A percentile compares a stretch with the other conserved stretches of the same genome.
phyloP scores from a whole-genome alignment of 495 filamentous ascomycete genomes.

The Cercophora scortea region DNA sequence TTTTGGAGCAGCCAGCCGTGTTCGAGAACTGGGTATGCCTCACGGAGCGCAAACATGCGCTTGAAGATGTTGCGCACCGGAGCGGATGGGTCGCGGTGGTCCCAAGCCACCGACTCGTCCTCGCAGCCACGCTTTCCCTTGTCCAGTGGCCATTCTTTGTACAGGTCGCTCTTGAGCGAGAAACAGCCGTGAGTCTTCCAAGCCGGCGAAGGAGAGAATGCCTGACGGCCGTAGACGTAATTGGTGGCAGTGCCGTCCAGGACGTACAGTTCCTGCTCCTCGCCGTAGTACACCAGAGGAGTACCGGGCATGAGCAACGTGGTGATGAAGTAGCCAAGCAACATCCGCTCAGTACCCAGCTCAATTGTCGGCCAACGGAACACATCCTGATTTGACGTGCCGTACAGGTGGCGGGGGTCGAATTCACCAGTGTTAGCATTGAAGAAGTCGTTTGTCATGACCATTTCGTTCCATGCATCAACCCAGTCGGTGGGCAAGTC shows the following conservation, averaged over 20 bases:
- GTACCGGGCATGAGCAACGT: constrained; percentile 61
- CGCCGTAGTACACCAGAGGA: constrained; percentile 59
- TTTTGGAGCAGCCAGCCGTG: constrained; percentile 56
- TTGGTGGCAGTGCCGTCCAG: constrained; percentile 61
- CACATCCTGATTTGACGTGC: constrained; percentile 65
- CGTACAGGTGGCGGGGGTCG: constrained; percentile 68
- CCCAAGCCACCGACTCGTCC: constrained; percentile 49
- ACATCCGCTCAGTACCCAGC: constrained; percentile 52
- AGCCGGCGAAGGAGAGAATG: constrained; percentile 58
- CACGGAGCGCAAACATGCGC: constrained; percentile 56
- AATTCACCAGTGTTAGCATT: constrained; percentile 61
- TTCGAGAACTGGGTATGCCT: constrained; percentile 52
- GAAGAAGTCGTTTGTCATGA: constrained; percentile 57
- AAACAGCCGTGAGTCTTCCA: constrained; percentile 69
- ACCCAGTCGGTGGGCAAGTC: constrained; percentile 55
- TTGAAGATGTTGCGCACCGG: constrained; percentile 60
- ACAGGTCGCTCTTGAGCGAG: constrained; percentile 45
- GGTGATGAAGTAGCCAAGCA: constrained; percentile 57
- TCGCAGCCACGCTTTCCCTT: constrained; percentile 49
- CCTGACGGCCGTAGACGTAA: constrained; percentile 63
- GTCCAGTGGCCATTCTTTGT: constrained; percentile 52
- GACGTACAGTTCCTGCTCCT: constrained; percentile 63
- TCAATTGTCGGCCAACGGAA: constrained; percentile 64
- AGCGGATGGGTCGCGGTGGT: constrained; percentile 65
- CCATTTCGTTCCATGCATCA: constrained; percentile 46